These are phyloP conservation scores for Cyclotella atomus DNA, from an alignment of 108 stramenopile genomes.

Conservation along the genomic window DNA sequence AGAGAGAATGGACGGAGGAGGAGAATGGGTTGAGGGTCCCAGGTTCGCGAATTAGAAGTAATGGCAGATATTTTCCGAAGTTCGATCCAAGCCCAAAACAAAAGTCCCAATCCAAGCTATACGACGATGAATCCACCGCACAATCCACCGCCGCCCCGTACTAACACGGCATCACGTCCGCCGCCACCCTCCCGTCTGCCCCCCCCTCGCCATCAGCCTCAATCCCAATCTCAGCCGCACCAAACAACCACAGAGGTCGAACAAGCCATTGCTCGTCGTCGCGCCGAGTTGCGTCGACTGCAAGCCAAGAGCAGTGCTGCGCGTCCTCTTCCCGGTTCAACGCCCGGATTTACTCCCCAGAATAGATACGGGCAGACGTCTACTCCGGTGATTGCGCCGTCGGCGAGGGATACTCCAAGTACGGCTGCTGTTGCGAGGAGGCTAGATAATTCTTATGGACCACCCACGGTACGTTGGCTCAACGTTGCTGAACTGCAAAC, in stretches of 20 bases:
- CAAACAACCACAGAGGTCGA: conserved; percentile 24
- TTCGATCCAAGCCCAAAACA: background rate
- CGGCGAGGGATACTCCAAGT: background rate
- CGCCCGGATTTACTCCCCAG: background rate
- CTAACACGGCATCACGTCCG: background rate
- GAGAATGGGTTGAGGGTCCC: background rate
- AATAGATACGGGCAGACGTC: background rate
- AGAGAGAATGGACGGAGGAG: background rate
- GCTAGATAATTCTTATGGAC: conserved; percentile 12
- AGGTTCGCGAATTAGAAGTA: background rate
- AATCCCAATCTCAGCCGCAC: background rate
- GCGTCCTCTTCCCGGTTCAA: background rate
- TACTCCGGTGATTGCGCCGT: background rate
- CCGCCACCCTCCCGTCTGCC: background rate
- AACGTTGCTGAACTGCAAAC: no score
- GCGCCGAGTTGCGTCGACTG: conserved; percentile 62
- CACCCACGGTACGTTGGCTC: background rate
- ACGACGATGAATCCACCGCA: conserved; percentile 1
- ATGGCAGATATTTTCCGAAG: background rate
- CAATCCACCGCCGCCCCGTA: background rate
- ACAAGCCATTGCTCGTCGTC: conserved; percentile 65
- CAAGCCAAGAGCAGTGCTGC: conserved; percentile 30
- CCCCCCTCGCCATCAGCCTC: conserved; percentile 2
- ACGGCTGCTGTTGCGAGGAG: conserved; percentile 7
- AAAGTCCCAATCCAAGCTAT: background rate